A percentile compares a stretch with the other conserved stretches of the same genome.
Conservation (phyloP, 1,284 basidiomycete species). For the Trichosporon ovoides region DNA sequence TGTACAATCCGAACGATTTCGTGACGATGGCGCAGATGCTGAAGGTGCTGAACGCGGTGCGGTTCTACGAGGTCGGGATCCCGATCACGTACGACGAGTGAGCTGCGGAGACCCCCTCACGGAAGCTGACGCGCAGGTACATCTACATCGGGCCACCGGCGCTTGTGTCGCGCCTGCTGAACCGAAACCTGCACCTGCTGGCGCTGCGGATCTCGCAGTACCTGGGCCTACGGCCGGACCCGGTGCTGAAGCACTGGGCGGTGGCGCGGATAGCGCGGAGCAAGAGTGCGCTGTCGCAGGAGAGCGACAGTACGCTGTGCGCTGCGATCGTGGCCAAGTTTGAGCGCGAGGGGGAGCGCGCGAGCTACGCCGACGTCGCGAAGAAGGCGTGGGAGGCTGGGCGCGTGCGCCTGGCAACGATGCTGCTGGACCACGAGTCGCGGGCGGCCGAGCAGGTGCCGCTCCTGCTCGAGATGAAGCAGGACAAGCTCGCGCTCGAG, state of each 20-base stretch:
- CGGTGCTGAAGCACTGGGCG: slow-evolving; percentile 93
- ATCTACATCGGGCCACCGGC: slow-evolving; percentile 68
- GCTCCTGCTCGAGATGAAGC: slow-evolving; percentile 85
- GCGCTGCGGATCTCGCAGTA: slow-evolving; percentile 85
- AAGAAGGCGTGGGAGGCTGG: slow-evolving; percentile 90
- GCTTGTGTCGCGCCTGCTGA: slow-evolving; percentile 75
- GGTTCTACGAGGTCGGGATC: slow-evolving; percentile 85
- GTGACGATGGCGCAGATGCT: slow-evolving; percentile 84
- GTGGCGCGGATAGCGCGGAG: slow-evolving; percentile 79
- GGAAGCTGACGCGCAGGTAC: slow-evolving; percentile 55
- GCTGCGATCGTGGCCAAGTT: slow-evolving; percentile 82
- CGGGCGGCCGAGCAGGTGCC: slow-evolving; percentile 90
- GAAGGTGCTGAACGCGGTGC: slow-evolving; percentile 90
- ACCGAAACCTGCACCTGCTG: slow-evolving; percentile 83
- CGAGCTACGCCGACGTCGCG: slow-evolving; percentile 93
- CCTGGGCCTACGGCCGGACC: slow-evolving; percentile 74
- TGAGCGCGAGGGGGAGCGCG: slow-evolving; percentile 55
- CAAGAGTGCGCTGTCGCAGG: slow-evolving; percentile 53
- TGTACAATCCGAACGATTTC: slow-evolving; percentile 85
- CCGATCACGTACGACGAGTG: slow-evolving; percentile 88
- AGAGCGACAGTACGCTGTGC: slow-evolving; percentile 72
- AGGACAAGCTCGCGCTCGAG: slow-evolving; percentile 77
- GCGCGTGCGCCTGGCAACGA: slow-evolving; percentile 75
- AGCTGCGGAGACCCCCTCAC: slow-evolving; percentile 15
- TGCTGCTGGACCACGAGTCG: slow-evolving; percentile 86